Percentiles rank a stretch among this genome's conserved stretches.
Conservation (phyloP, 1,284 basidiomycete species). For the Moesziomyces antarcticus region DNA sequence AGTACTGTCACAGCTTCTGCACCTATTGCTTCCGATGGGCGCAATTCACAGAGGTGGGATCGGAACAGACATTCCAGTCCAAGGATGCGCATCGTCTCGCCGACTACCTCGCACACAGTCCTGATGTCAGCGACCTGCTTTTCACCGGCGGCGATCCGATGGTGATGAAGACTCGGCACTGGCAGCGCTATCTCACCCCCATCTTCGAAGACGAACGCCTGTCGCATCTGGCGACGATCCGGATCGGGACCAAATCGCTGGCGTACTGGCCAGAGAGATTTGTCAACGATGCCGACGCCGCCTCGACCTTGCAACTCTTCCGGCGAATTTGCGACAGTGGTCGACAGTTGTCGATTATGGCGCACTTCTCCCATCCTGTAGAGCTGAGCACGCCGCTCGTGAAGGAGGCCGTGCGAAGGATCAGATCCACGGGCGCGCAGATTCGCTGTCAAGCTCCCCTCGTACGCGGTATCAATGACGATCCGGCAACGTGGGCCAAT, state of each 20-base stretch:
- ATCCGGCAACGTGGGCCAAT: not conserved
- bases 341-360: slow-evolving; percentile 9
- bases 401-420: slow-evolving; percentile 2
- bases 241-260: slow-evolving; percentile 9
- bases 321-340: slow-evolving; percentile 4
- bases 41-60: slow-evolving; percentile 7
- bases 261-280: slow-evolving; percentile 11
- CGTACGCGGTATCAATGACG: slow-evolving; percentile 10
- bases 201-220: not conserved
- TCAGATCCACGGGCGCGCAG: slow-evolving; percentile 5
- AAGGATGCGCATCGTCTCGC: slow-evolving; percentile 3
- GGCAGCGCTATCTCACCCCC: slow-evolving; percentile 4
- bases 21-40: slow-evolving; percentile 13
- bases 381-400: slow-evolving; percentile 7
- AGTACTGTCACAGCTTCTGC: slow-evolving; percentile 14
- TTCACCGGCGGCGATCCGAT: slow-evolving; percentile 12
- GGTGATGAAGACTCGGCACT: slow-evolving; percentile 11
- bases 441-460: slow-evolving; percentile 10
- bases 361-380: slow-evolving; percentile 1
- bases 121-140: slow-evolving; percentile 6
- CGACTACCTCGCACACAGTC: not conserved
- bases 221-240: slow-evolving; percentile 3
- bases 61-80: slow-evolving; percentile 8
- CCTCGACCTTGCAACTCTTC: slow-evolving; percentile 5
- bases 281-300: slow-evolving; percentile 6